Conservation (phyloP, 2,329 filamentous ascomycete species). For the Colletotrichum gloeosporioides region DNA sequence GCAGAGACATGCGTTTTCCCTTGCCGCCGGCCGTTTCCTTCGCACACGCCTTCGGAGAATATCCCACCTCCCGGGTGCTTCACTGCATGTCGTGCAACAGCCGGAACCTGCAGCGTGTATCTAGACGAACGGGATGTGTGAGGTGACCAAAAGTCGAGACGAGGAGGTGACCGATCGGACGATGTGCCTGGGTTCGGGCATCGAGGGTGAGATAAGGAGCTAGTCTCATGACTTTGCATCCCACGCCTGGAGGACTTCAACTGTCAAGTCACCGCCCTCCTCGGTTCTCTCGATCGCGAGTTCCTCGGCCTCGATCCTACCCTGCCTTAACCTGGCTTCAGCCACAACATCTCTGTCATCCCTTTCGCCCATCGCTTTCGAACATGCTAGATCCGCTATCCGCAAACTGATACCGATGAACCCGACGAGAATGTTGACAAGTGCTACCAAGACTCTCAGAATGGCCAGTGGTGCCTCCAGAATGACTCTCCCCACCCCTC, state of each 20-base stretch:
- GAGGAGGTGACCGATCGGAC: background rate
- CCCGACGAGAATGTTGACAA: background rate
- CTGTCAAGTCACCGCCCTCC: background rate
- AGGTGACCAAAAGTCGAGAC: background rate
- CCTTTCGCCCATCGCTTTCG: constrained; percentile 10
- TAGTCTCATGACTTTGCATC: background rate
- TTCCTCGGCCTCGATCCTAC: background rate
- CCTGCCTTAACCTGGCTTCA: constrained; percentile 3
- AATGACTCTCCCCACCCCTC: background rate
- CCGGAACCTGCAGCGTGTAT: background rate
- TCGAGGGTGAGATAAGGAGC: background rate
- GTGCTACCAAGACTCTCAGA: background rate
- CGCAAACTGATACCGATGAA: background rate
- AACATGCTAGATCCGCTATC: background rate
- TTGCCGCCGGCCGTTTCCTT: background rate
- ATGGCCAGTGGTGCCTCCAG: background rate
- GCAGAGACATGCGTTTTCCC: background rate
- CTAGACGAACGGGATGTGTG: background rate
- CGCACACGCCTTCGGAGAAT: constrained; percentile 4
- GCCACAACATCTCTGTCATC: constrained; percentile 3
- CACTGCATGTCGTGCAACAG: background rate
- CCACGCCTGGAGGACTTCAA: constrained; percentile 1
- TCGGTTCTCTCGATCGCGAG: background rate
- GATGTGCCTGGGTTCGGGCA: background rate
- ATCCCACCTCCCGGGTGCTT: background rate